These are phyloP conservation scores for Borealophlyctis nickersoniae DNA, from an alignment of 192 early-diverging fungal genomes.

Conservation along the genomic window DNA sequence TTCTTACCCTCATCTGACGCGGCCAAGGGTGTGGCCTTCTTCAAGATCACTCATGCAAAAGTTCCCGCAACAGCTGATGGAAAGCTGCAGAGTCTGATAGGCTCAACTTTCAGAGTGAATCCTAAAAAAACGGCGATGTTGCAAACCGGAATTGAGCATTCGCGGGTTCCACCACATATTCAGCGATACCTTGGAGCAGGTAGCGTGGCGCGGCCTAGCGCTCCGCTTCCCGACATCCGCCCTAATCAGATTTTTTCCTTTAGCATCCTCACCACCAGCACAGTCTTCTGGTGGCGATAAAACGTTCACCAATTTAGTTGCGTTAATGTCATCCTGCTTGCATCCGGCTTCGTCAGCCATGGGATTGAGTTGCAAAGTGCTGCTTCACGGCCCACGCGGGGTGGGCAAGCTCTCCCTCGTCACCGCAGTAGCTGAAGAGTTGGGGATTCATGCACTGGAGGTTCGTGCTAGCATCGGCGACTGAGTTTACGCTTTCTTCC, in stretches of 20 bases:
- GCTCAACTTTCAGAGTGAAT: conserved; percentile 43
- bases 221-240: background rate
- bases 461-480: conserved; percentile 22
- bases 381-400: conserved; percentile 79
- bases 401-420: conserved; percentile 78
- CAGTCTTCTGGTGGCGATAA: background rate
- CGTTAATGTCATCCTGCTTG: conserved; percentile 43
- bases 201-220: background rate
- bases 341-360: conserved; percentile 71
- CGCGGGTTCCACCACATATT: conserved; percentile 42
- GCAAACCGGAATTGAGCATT: conserved; percentile 62
- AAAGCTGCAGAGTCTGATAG: too few species aligned
- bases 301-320: conserved; percentile 26
- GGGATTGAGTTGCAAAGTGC: conserved; percentile 64
- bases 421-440: conserved; percentile 57
- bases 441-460: conserved; percentile 77
- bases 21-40: conserved; percentile 42
- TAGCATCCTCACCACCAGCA: conserved; percentile 1
- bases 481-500: background rate
- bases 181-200: conserved; percentile 16
- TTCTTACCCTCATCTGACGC: too few species aligned
- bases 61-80: too few species aligned
- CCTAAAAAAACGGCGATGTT: conserved; percentile 57
- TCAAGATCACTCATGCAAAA: conserved; percentile 49
- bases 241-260: too few species aligned